Base-by-base conservation (phyloP, 768 basidiomycete genomes). In the Leccinum subgranulosum region DNA sequence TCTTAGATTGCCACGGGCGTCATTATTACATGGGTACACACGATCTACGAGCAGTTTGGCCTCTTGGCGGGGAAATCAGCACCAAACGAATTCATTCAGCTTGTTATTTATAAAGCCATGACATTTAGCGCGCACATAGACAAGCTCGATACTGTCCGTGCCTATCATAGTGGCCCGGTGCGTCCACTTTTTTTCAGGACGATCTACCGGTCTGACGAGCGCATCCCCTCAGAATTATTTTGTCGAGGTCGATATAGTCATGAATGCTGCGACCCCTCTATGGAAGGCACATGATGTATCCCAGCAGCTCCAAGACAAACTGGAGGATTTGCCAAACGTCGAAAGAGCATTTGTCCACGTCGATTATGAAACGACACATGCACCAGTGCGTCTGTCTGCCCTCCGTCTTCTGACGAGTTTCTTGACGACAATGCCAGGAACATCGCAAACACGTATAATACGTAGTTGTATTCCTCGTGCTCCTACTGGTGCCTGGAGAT, bases 291-390 rank as follows among this genome's bases (percentile, higher is more conserved):
- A 94, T 68, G 92, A 94, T 69, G 67, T 92, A 58, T 88, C 88
- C 64, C 91, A 94, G 71, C 80, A 87, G 60, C 74, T 94, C 17
- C 92, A 94, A 67, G 92, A 94, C 68, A 92, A 89, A 74, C 85
- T 97, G 47, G 94, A 97, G 69, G 82, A 84, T 15, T 75, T 97
- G 39, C 92, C 94, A 3, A 89, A 92, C 65, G 94, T 97, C 45
- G 94, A 91, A 60, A 79, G 94, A 36, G 94, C 94, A 36, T 97
- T 95, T 71, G 93, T 97, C 25, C 94, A 97, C 69, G 92, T 96
- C 57, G 94, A 97, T 74, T 88, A 96, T 66, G 94, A 96, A 75
- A 88, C 89, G 4, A 88, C 86, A n/a, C 94, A 95, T 73, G 66
- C 76, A 15, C 85, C 85, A 10, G 85, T 86, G 55, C 48, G 79